Conservation (phyloP, 495 filamentous ascomycete species). For the Tuber microsphaerosporum region DNA sequence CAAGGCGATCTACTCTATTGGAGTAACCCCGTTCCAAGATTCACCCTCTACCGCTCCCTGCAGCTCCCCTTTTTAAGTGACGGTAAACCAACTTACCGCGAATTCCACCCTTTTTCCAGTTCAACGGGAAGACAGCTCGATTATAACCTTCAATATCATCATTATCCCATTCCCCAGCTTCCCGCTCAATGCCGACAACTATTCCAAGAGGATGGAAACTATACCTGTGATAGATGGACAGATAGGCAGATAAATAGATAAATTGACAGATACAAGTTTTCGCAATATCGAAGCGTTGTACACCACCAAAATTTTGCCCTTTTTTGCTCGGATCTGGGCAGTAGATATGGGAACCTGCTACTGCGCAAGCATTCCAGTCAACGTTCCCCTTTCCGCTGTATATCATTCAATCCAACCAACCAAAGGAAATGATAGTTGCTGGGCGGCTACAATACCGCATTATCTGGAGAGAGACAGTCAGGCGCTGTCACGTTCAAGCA, state of each 20-base stretch:
- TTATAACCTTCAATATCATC: not conserved
- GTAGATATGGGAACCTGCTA: not conserved
- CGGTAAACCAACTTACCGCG: not conserved
- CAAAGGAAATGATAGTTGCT: not conserved
- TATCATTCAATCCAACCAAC: not conserved
- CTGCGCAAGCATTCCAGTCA: not conserved
- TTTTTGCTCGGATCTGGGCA: too few relatives aligned
- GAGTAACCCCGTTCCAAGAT: not conserved
- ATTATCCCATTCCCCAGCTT: not conserved
- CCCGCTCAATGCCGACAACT: not conserved
- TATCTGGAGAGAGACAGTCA: too few relatives aligned
- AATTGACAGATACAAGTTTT: too few relatives aligned
- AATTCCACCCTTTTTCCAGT: not conserved
- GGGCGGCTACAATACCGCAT: not conserved
- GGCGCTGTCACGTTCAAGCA: too few relatives aligned
- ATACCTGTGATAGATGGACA: not conserved
- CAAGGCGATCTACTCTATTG: not conserved
- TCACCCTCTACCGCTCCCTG: not conserved
- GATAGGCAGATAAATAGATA: not conserved
- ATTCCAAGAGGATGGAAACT: not conserved
- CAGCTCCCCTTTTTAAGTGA: not conserved
- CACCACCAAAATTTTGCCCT: too few relatives aligned
- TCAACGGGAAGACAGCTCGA: not conserved
- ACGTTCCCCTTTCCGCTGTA: not conserved
- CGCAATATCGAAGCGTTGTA: too few relatives aligned